These are phyloP conservation scores for Phragmites australis DNA, from an alignment of 176 grass and related monocot species.

Conservation along the genomic window DNA sequence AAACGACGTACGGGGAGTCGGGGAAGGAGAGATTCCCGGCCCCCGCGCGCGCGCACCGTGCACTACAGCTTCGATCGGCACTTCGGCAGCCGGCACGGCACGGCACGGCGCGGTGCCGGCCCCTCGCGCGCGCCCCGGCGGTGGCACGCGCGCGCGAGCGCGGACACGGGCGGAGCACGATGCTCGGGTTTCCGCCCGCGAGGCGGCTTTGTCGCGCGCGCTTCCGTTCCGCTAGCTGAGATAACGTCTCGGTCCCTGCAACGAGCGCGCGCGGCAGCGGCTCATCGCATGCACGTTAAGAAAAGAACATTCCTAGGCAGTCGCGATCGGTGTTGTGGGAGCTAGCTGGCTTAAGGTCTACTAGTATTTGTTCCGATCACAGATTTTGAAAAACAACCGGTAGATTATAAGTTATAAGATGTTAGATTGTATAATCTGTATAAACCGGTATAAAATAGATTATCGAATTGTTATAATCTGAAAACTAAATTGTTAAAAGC, in stretches of 20 bases:
- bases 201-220: slow-evolving; percentile 33
- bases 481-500: too few species aligned
- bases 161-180: slow-evolving; percentile 45
- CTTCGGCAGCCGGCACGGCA: background rate
- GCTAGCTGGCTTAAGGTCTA: too few species aligned
- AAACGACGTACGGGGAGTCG: too few species aligned
- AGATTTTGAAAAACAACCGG: too few species aligned
- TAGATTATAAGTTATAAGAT: too few species aligned
- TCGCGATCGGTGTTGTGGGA: background rate
- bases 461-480: too few species aligned
- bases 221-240: background rate
- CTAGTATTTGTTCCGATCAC: too few species aligned
- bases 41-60: background rate
- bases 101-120: background rate
- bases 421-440: too few species aligned
- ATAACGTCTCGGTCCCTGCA: background rate
- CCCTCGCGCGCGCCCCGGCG: background rate
- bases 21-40: background rate
- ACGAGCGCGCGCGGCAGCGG: background rate
- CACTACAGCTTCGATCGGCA: too few species aligned
- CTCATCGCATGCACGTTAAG: background rate
- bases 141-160: background rate
- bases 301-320: slow-evolving; percentile 33
- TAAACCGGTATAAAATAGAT: too few species aligned
- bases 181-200: slow-evolving; percentile 39